Evolutionary conservation across 306 rosid genomes (phyloP), one percentile per base, ranked within the genome.

Genomic region (apple (Malus domestica)): DNA sequence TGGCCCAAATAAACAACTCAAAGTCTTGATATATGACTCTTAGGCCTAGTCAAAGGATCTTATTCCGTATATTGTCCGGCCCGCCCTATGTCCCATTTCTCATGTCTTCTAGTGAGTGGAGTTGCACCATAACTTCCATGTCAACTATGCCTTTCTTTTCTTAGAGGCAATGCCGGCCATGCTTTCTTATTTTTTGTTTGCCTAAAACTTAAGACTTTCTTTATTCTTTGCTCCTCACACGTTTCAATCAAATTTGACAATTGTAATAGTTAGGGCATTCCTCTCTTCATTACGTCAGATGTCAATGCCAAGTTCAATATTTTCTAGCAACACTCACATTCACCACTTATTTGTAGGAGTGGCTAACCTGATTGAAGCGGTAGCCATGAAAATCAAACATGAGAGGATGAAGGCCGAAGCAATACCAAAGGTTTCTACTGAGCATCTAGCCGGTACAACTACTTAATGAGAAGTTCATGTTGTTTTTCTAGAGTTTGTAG

Each of bases 141-240:
- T 78, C 74, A 74, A 78, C 75, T 1, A 44, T 63, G 46, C 73
- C 23, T 16, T 63, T 25, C 0, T 33, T 19, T 51, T 57, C 6
- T 2, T 55, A 25, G 40, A 60, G 60, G 29, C 35, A 55, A 72
- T 27, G 70, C 72, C 8, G 67, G 60, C 77, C 40, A 51, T 30
- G 38, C 52, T 20, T 66, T 44, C 33, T 38, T 22, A 10, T 14
- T 23, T 7, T 23, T 4, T 64, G 12, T 44, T 69, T 20, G 61
- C 25, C 6, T 33, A n/a, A 6, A 20, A 55, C 57, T 4, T 25
- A 9, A 5, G 42, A 22, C 3, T 49, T 78, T 46, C 3, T 25
- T 69, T 3, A 22, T 27, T 33, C 12, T 68, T 63, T 29, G 54
- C 73, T 68, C 77, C 73, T 59, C 68, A 19, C 80, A 70, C 71